phyloP scores from a whole-genome alignment of 305 asterid species.

The Euphrasia arctica region DNA sequence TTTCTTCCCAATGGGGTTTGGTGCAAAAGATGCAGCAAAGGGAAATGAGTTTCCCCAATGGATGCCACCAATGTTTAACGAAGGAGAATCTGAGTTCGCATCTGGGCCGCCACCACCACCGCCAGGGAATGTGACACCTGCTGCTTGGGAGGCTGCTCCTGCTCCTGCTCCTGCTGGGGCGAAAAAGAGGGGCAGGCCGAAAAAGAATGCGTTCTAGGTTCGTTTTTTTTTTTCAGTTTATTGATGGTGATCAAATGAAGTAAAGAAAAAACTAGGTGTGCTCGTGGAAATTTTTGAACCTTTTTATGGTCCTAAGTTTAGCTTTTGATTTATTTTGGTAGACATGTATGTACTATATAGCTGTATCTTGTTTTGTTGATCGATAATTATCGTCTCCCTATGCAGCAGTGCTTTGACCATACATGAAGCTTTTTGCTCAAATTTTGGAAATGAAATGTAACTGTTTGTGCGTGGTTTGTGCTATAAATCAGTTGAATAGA shows the following conservation, averaged over 20 bases:
- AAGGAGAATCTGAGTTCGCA: conserved; percentile 3
- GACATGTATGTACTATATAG: conserved; percentile 6
- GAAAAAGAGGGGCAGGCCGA: conserved; percentile 52
- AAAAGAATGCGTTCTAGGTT: conserved; percentile 32
- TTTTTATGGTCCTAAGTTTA: background rate
- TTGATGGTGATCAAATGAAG: background rate
- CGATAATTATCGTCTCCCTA: background rate
- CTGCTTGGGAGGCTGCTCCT: background rate
- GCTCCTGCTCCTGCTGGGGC: conserved; percentile 1
- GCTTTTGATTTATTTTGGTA: background rate
- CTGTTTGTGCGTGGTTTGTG: too few relatives aligned
- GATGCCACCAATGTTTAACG: conserved; percentile 73
- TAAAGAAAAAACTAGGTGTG: background rate
- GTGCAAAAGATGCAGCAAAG: conserved; percentile 31
- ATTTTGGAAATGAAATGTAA: background rate
- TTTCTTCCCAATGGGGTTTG: conserved; percentile 80
- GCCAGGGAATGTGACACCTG: background rate
- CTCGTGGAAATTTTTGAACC: background rate
- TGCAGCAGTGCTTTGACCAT: background rate
- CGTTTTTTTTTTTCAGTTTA: background rate
- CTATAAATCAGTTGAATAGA: too few relatives aligned
- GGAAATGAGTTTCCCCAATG: conserved; percentile 53
- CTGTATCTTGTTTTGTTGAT: conserved; percentile 1
- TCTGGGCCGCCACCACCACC: background rate
- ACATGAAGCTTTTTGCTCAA: conserved; percentile 8